Conservation (phyloP, 2,329 filamentous ascomycete species). For the Torrubiellomyces zombiae region DNA sequence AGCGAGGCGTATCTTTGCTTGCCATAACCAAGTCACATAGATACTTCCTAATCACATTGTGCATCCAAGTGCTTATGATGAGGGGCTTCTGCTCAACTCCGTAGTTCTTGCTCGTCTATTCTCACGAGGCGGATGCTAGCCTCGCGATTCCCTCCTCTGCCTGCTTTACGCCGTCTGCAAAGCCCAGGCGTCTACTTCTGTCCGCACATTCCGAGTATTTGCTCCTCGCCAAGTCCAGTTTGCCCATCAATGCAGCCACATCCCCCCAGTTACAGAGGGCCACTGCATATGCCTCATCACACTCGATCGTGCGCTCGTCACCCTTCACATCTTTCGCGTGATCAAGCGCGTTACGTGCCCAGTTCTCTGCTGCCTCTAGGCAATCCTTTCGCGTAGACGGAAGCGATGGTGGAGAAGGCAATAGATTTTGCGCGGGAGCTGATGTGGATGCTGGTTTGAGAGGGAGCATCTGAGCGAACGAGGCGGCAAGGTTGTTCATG, state of each 20-base stretch:
- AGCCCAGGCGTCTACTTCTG: constrained; percentile 38
- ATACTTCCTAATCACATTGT: no score
- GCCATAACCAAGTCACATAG: no score
- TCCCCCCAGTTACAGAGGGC: constrained; percentile 79
- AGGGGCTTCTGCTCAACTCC: no score
- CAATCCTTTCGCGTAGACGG: constrained; percentile 38
- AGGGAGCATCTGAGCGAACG: constrained; percentile 54
- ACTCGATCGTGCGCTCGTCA: constrained; percentile 56
- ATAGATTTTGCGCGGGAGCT: constrained; percentile 13
- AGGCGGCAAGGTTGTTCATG: constrained; percentile 71
- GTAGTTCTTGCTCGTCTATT: no score
- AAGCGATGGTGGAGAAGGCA: constrained; percentile 13
- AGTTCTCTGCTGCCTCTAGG: constrained; percentile 54
- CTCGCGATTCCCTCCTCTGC: constrained; percentile 32
- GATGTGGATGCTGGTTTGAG: constrained; percentile 15
- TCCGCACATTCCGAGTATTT: constrained; percentile 53
- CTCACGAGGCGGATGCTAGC: constrained; percentile 7
- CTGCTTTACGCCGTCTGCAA: constrained; percentile 32
- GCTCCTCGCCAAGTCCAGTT: constrained; percentile 44
- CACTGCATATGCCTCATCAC: constrained; percentile 67
- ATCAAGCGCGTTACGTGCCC: constrained; percentile 62
- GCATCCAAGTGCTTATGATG: no score
- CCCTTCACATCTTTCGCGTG: constrained; percentile 49
- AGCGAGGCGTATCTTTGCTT: no score
- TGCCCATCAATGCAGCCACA: constrained; percentile 59